These are phyloP conservation scores for Cyclotella atomus DNA, from an alignment of 108 stramenopile species.

Conservation along the genomic window DNA sequence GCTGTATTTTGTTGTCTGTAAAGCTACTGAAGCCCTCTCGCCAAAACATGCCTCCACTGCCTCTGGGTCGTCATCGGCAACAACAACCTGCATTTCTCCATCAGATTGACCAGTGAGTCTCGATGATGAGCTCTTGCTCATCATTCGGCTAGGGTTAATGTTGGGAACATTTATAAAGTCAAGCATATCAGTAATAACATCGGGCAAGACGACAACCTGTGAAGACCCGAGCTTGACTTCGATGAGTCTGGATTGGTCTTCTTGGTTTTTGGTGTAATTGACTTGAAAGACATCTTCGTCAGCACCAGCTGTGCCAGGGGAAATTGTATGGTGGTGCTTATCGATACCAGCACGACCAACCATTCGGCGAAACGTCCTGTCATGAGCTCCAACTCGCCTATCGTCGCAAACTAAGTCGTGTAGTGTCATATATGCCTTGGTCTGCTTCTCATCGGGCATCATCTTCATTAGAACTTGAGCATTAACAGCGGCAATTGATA, in stretches of 20 bases:
- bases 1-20: constrained; percentile 39
- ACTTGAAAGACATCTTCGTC: constrained; percentile 61
- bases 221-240: constrained; percentile 77
- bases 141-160: neutral
- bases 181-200: constrained; percentile 72
- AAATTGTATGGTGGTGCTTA: neutral
- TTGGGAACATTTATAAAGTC: constrained; percentile 48
- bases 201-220: constrained; percentile 76
- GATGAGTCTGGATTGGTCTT: constrained; percentile 42
- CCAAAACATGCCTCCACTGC: constrained; percentile 33
- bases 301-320: neutral
- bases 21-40: neutral
- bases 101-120: constrained; percentile 2
- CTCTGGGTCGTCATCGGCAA: constrained; percentile 31
- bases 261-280: constrained; percentile 54
- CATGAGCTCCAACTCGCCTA: constrained; percentile 38
- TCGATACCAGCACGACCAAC: constrained; percentile 49
- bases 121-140: neutral
- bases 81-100: constrained; percentile 16
- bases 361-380: constrained; percentile 62
- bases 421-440: constrained; percentile 54
- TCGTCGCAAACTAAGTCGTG: constrained; percentile 78
- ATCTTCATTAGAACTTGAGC: constrained; percentile 51
- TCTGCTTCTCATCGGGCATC: constrained; percentile 57
- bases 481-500: constrained; percentile 65